These are phyloP conservation scores for Penicillium goetzii DNA, from an alignment of 495 filamentous ascomycete genomes.

Conservation along the genomic window DNA sequence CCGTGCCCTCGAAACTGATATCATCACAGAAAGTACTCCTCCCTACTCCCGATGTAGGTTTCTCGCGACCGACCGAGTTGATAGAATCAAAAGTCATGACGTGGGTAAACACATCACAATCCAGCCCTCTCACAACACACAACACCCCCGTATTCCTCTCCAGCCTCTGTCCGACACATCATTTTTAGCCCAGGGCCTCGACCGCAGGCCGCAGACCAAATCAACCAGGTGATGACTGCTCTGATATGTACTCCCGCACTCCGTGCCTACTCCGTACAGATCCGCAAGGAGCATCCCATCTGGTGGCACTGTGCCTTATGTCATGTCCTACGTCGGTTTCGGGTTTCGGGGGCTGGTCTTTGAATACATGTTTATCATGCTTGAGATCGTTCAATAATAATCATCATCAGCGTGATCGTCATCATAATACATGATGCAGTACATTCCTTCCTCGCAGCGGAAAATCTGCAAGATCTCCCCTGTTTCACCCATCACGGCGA, in stretches of 20 bases:
- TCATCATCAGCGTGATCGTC: not conserved
- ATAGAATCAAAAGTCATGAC: slow-evolving; percentile 4
- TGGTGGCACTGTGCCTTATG: slow-evolving; percentile 23
- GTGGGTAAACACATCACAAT: slow-evolving; percentile 12
- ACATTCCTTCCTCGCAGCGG: slow-evolving; percentile 10
- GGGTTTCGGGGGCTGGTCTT: slow-evolving; percentile 4
- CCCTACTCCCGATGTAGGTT: too few relatives aligned
- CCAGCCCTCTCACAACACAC: not conserved
- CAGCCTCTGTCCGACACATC: slow-evolving; percentile 15
- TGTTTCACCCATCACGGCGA: slow-evolving; percentile 18
- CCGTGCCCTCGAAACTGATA: not conserved
- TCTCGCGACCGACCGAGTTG: not conserved
- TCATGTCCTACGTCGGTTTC: slow-evolving; percentile 34
- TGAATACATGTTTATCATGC: not conserved
- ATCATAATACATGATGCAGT: slow-evolving; percentile 7
- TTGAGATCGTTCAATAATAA: not conserved
- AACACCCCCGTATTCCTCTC: not conserved
- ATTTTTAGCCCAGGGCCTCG: slow-evolving; percentile 2
- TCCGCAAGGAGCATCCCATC: slow-evolving; percentile 30
- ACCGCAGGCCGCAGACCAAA: not conserved
- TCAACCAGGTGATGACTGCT: not conserved
- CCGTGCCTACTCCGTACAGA: not conserved
- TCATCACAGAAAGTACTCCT: not conserved
- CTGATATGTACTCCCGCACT: not conserved
- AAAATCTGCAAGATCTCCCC: slow-evolving; percentile 4